A percentile compares a stretch with the other conserved stretches of the same genome.
Evolutionary conservation across 306 rosid species (phyloP).

Genomic region (Lathyrus tuberosus): DNA sequence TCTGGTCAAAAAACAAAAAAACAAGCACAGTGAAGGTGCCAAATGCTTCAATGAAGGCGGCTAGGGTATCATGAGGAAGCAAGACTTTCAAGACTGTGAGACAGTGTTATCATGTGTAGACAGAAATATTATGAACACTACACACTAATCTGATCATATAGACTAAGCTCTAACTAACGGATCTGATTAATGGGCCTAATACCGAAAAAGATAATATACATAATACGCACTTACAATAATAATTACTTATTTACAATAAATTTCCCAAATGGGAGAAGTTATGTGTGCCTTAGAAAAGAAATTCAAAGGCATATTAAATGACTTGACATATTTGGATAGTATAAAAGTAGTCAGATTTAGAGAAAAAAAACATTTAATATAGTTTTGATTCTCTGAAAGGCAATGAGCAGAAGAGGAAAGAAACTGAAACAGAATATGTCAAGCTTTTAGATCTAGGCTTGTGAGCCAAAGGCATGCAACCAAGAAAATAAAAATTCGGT

Average conservation of each 20-base stretch:
- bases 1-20: too few relatives aligned
- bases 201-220: neutral
- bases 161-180: neutral
- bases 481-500: conserved; percentile 6
- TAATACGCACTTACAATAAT: neutral
- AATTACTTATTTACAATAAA: conserved; percentile 4
- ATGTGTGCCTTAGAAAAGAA: neutral
- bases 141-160: neutral
- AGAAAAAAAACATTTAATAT: conserved; percentile 17
- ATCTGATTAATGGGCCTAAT: neutral
- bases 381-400: conserved; percentile 6
- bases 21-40: too few relatives aligned
- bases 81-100: too few relatives aligned
- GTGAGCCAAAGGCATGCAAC: conserved; percentile 6
- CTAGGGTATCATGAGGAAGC: too few relatives aligned
- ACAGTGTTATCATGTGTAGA: neutral
- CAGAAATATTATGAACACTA: neutral
- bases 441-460: conserved; percentile 29
- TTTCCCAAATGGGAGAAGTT: neutral
- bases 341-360: conserved; percentile 9
- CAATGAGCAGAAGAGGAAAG: conserved; percentile 24
- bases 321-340: conserved; percentile 10
- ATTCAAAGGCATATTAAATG: neutral
- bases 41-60: too few relatives aligned
- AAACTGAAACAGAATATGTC: conserved; percentile 31